Percentiles rank a stretch among this genome's conserved stretches.
These are phyloP conservation scores for Neurospora hispaniola DNA, from an alignment of 495 filamentous ascomycete species.

Conservation along the genomic window DNA sequence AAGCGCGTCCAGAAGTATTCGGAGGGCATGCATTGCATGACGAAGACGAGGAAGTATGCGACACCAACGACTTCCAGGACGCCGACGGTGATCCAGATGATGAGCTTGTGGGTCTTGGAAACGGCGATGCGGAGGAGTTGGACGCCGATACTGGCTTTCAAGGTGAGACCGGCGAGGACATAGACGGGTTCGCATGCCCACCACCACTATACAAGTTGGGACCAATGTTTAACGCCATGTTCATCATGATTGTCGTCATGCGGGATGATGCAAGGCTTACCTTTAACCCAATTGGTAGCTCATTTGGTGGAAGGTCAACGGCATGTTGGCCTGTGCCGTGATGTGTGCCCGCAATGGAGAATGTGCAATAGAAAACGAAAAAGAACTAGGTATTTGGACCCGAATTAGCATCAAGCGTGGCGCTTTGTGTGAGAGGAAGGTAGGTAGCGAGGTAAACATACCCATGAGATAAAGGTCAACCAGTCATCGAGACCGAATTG, in stretches of 20 bases:
- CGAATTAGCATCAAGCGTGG: neutral
- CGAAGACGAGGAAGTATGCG: constrained; percentile 30
- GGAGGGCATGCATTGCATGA: constrained; percentile 35
- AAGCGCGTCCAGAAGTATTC: constrained; percentile 27
- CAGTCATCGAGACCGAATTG: neutral
- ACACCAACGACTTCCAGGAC: constrained; percentile 21
- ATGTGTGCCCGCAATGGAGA: neutral
- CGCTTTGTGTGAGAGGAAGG: too few species aligned
- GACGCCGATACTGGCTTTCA: constrained; percentile 28
- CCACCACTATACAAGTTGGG: constrained; percentile 4
- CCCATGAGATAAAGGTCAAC: neutral
- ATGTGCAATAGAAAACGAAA: neutral
- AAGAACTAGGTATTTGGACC: neutral
- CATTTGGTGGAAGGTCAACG: neutral
- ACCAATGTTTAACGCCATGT: too few species aligned
- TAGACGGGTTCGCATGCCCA: constrained; percentile 18
- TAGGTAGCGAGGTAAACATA: neutral
- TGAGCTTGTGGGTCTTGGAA: constrained; percentile 24
- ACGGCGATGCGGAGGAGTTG: constrained; percentile 35
- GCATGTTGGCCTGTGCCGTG: neutral
- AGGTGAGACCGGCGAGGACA: constrained; percentile 12
- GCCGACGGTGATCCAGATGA: constrained; percentile 20
- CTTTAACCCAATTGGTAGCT: neutral
- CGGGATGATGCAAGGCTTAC: neutral
- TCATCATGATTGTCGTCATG: too few species aligned